A percentile compares a stretch with the other conserved stretches of the same genome.
Evolutionary conservation across 1,284 basidiomycete genomes (phyloP).

Genomic region (Sporisorium graminicola): DNA sequence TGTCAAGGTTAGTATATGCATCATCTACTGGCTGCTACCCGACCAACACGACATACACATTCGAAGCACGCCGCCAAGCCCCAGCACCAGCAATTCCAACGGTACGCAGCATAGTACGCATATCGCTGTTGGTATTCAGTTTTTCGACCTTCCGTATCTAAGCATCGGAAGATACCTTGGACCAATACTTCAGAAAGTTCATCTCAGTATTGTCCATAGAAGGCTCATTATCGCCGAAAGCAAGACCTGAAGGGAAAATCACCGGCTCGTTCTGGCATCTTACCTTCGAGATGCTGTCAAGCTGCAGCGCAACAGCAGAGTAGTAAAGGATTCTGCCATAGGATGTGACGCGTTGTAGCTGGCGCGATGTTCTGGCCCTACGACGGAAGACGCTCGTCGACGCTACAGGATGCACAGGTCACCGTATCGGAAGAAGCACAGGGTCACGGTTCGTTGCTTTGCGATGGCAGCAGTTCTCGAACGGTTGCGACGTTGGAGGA

Average conservation of each 20-base stretch:
- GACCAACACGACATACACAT: conserved; percentile 6
- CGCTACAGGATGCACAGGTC: no score
- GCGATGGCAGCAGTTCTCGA: no score
- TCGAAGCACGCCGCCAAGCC: not conserved
- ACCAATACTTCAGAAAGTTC: not conserved
- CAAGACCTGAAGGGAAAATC: not conserved
- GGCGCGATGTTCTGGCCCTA: no score
- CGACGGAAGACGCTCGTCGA: no score
- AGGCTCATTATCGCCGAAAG: not conserved
- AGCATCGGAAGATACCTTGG: not conserved
- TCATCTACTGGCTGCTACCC: conserved; percentile 7
- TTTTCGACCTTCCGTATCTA: not conserved
- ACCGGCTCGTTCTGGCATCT: not conserved
- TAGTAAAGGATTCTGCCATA: no score
- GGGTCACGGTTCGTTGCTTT: no score
- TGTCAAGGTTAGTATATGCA: conserved; percentile 46
- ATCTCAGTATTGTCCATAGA: not conserved
- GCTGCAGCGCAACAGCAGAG: no score
- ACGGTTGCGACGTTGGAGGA: no score
- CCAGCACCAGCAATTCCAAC: conserved; percentile 10
- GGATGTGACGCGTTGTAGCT: no score
- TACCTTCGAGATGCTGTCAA: no score
- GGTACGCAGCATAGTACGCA: conserved; percentile 15
- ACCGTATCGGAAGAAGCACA: no score
- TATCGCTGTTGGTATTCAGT: not conserved